These are phyloP conservation scores for Zopfia rhizophila DNA, from an alignment of 2,329 filamentous ascomycete genomes.

Conservation along the genomic window DNA sequence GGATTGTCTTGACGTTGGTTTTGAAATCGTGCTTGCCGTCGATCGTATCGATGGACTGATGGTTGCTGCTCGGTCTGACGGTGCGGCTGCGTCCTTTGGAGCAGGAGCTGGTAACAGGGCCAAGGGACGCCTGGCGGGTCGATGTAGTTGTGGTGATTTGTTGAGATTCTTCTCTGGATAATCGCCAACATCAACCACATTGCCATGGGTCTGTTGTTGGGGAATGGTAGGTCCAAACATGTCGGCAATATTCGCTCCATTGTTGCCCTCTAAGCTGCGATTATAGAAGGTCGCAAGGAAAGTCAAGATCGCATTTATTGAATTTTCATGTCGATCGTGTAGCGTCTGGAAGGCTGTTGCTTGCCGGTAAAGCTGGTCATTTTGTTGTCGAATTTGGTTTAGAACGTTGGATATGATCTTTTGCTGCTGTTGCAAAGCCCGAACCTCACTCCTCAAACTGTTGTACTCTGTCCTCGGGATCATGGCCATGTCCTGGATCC, in stretches of 20 bases:
- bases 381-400: constrained; percentile 81
- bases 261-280: constrained; percentile 87
- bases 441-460: constrained; percentile 80
- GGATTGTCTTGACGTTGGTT: constrained; percentile 31
- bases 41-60: constrained; percentile 42
- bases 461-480: constrained; percentile 78
- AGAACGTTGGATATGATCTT: constrained; percentile 86
- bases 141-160: constrained; percentile 49
- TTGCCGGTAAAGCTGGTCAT: constrained; percentile 87
- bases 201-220: constrained; percentile 64
- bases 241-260: constrained; percentile 80
- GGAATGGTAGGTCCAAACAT: constrained; percentile 83
- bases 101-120: constrained; percentile 49
- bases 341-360: constrained; percentile 89
- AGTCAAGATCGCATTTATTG: constrained; percentile 97
- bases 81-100: constrained; percentile 37
- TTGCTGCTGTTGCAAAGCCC: constrained; percentile 86
- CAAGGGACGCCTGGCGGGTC: constrained; percentile 46
- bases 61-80: constrained; percentile 43
- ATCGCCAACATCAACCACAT: constrained; percentile 72
- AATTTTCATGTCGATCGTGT: constrained; percentile 97
- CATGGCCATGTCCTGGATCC: constrained; percentile 58
- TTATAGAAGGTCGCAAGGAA: constrained; percentile 98
- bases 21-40: constrained; percentile 34
- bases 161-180: constrained; percentile 52